These are phyloP conservation scores for Serendipita vermifera DNA, from an alignment of 768 basidiomycete species.

Conservation along the genomic window DNA sequence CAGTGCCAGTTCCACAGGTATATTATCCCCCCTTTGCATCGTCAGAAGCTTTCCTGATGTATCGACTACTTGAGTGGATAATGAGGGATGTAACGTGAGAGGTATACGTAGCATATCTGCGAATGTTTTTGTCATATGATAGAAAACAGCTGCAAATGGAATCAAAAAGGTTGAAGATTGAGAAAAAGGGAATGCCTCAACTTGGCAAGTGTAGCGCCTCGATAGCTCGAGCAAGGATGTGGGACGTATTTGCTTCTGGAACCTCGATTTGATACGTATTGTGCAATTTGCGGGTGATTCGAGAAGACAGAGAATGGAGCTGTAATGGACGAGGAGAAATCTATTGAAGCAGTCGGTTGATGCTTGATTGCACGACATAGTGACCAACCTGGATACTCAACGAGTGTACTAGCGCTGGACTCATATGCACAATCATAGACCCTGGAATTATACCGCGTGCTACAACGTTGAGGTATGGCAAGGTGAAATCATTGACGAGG, in stretches of 20 bases:
- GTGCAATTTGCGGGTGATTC: constrained; percentile 46
- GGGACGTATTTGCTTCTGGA: constrained; percentile 64
- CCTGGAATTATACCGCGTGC: constrained; percentile 41
- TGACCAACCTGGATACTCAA: neutral
- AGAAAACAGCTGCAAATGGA: constrained; percentile 42
- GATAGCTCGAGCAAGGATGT: constrained; percentile 65
- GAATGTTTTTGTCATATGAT: constrained; percentile 48
- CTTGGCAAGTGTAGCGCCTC: constrained; percentile 25
- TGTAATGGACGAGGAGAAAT: constrained; percentile 44
- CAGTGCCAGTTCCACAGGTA: constrained; percentile 55
- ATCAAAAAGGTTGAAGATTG: constrained; percentile 16
- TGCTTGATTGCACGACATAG: neutral
- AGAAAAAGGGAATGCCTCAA: neutral
- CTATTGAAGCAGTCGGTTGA: constrained; percentile 28
- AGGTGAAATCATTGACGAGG: constrained; percentile 54
- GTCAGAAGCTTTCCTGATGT: constrained; percentile 28
- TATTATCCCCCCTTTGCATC: constrained; percentile 46
- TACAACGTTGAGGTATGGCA: constrained; percentile 70
- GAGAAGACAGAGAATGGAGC: constrained; percentile 49
- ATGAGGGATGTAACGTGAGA: constrained; percentile 43
- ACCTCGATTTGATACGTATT: constrained; percentile 43
- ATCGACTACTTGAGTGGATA: constrained; percentile 32
- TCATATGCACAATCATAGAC: constrained; percentile 54
- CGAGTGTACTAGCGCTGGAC: constrained; percentile 43
- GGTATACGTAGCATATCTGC: constrained; percentile 43